Conservation (phyloP, 2,329 filamentous ascomycete species). For the Eutypella sp. region DNA sequence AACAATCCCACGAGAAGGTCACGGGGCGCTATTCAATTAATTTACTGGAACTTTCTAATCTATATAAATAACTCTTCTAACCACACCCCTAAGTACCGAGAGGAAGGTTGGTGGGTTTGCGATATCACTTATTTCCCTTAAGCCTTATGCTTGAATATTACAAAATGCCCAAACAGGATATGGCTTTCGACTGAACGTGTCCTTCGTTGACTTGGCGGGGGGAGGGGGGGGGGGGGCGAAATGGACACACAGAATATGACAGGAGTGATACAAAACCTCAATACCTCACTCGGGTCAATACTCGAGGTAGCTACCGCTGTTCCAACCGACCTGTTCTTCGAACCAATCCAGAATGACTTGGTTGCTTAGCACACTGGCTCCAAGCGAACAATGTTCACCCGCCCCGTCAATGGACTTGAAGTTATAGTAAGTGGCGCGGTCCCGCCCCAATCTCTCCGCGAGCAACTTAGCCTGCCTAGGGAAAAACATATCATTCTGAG, state of each 20-base stretch:
- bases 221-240: background rate
- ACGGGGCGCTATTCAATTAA: too few species aligned
- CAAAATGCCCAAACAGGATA: too few species aligned
- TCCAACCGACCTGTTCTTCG: conserved; percentile 5
- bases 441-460: conserved; percentile 11
- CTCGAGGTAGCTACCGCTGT: background rate
- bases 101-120: too few species aligned
- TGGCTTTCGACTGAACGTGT: too few species aligned
- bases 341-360: conserved; percentile 20
- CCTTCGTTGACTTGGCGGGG: too few species aligned
- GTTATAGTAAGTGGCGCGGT: conserved; percentile 11
- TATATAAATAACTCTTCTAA: too few species aligned
- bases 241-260: background rate
- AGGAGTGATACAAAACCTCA: background rate
- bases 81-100: too few species aligned
- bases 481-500: conserved; percentile 21
- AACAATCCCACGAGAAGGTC: too few species aligned
- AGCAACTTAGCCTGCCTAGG: conserved; percentile 12
- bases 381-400: conserved; percentile 19
- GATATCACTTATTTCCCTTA: too few species aligned
- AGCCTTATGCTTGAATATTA: too few species aligned
- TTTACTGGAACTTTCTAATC: too few species aligned
- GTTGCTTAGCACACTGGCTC: conserved; percentile 10
- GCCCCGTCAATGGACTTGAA: conserved; percentile 13
- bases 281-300: background rate